These are phyloP conservation scores for Colletotrichum plurivorum DNA, from an alignment of 2,329 filamentous ascomycete genomes.

Conservation along the genomic window DNA sequence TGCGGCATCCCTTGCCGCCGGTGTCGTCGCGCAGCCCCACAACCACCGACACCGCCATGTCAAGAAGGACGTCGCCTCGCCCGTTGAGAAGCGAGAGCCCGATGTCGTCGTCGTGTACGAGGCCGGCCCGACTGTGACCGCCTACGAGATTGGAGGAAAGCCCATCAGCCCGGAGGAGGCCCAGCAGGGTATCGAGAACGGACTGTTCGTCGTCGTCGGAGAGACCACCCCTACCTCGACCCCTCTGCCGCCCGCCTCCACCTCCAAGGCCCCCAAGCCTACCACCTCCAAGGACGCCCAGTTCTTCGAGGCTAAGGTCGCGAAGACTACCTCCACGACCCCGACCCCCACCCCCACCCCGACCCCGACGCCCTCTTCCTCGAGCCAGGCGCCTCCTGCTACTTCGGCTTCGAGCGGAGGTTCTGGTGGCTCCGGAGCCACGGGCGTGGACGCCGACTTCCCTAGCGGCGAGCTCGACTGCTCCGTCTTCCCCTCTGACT, in stretches of 20 bases:
- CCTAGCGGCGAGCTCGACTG: conserved; percentile 82
- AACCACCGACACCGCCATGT: conserved; percentile 72
- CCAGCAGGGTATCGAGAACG: conserved; percentile 78
- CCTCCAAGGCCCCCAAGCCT: conserved; percentile 49
- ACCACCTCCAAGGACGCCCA: conserved; percentile 57
- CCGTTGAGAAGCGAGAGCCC: conserved; percentile 62
- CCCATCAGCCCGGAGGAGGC: conserved; percentile 75
- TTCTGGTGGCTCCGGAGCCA: conserved; percentile 50
- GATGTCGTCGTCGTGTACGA: conserved; percentile 68
- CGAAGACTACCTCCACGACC: conserved; percentile 50
- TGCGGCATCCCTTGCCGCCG: conserved; percentile 66
- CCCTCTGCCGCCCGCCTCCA: conserved; percentile 57
- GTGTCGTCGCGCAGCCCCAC: conserved; percentile 71
- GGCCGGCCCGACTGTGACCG: conserved; percentile 73
- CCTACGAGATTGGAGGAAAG: conserved; percentile 80
- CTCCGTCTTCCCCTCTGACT: conserved; percentile 80
- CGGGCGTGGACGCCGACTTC: conserved; percentile 78
- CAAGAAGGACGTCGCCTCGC: conserved; percentile 64
- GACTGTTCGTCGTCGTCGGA: conserved; percentile 77
- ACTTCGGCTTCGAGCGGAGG: conserved; percentile 45
- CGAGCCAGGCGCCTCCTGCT: conserved; percentile 44
- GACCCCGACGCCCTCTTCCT: conserved; percentile 41
- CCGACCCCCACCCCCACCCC: conserved; percentile 47
- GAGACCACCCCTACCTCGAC: conserved; percentile 68
- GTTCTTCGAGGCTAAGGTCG: conserved; percentile 64